These are phyloP conservation scores for Solanum aculeatissimum DNA, from an alignment of 305 asterid species.

Conservation along the genomic window DNA sequence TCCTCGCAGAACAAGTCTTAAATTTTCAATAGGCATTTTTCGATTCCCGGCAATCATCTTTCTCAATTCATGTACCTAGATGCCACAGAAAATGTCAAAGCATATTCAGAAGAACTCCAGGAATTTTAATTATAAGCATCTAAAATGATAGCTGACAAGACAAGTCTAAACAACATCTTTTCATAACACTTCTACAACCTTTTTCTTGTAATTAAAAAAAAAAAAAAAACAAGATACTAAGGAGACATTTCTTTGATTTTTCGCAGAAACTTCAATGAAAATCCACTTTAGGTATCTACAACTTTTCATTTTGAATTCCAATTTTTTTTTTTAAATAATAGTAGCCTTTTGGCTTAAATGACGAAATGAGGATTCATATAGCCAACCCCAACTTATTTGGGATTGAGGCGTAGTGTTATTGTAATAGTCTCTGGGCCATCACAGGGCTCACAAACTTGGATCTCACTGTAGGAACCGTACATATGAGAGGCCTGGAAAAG, in stretches of 20 bases:
- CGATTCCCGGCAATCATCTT: conserved; percentile 51
- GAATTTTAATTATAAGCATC: not conserved
- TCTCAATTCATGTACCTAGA: conserved; percentile 79
- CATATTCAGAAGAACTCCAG: not conserved
- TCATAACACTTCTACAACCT: not conserved
- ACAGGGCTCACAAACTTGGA: not conserved
- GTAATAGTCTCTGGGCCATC: not conserved
- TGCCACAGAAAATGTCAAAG: not conserved
- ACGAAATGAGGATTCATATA: not conserved
- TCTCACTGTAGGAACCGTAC: not conserved
- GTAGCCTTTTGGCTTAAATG: not conserved
- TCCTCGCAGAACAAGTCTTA: conserved; percentile 66
- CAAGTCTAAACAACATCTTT: not conserved
- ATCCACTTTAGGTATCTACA: not conserved
- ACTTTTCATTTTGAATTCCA: not conserved
- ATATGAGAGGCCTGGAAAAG: not conserved
- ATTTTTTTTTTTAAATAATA: not conserved
- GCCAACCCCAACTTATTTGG: not conserved
- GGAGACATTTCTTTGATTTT: not conserved
- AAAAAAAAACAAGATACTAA: not conserved
- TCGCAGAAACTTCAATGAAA: not conserved
- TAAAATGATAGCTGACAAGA: not conserved
- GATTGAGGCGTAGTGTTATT: not conserved
- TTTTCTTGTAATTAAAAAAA: not conserved
- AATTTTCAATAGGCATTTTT: conserved; percentile 38